Evolutionary conservation across 257 asterid genomes (phyloP).

Genomic region (Solanum gracilifrons): DNA sequence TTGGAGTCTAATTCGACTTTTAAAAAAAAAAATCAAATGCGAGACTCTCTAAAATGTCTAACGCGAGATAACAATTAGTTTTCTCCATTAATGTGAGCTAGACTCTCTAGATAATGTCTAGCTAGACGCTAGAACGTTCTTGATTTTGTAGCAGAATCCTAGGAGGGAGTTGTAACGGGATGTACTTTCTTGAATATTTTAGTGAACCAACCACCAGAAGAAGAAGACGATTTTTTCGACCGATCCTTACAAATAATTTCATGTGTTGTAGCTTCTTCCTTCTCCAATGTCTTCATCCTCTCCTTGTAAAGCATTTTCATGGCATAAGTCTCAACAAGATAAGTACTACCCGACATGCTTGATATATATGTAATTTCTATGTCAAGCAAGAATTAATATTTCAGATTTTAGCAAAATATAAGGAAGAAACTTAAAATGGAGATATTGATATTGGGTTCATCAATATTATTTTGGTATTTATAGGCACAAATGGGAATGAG

Average conservation of each 20-base stretch:
- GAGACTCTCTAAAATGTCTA: background rate
- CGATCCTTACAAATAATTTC: background rate
- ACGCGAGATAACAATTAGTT: background rate
- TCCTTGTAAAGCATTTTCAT: slow-evolving; percentile 13
- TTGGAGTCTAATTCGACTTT: too few species aligned
- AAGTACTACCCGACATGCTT: background rate
- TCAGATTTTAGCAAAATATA: background rate
- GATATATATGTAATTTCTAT: background rate
- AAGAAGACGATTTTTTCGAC: background rate
- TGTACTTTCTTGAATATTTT: background rate
- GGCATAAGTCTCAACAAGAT: slow-evolving; percentile 22
- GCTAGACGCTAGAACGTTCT: background rate
- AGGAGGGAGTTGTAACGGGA: background rate
- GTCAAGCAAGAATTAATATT: background rate
- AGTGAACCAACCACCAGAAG: background rate
- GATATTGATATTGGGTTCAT: background rate
- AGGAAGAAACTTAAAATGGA: background rate
- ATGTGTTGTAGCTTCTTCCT: background rate
- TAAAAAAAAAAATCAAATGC: too few species aligned
- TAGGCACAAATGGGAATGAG: background rate
- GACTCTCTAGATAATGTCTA: background rate
- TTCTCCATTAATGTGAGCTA: background rate
- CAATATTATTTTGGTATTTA: background rate
- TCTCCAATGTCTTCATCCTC: slow-evolving; percentile 9
- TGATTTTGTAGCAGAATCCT: background rate